phyloP scores from a whole-genome alignment of 192 early-diverging fungal species.

The Coemansia sp. region DNA sequence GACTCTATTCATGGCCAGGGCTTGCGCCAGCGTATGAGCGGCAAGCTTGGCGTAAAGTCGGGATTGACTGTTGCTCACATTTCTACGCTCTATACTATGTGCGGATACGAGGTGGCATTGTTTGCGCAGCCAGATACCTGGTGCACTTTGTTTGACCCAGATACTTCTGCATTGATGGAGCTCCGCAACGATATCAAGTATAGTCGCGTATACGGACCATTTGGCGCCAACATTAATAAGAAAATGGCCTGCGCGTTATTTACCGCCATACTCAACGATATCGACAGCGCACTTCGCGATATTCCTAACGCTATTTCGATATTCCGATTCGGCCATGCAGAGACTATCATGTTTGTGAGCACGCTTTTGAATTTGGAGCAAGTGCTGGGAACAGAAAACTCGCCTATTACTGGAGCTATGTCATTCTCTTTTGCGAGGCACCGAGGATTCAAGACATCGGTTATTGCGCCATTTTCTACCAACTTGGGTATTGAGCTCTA shows the following conservation, averaged over 20 bases:
- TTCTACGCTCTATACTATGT: conserved; percentile 27
- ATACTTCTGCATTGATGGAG: conserved; percentile 27
- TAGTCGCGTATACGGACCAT: conserved; percentile 43
- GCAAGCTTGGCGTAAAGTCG: neutral
- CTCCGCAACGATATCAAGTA: conserved; percentile 43
- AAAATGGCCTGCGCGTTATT: conserved; percentile 39
- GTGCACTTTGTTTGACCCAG: conserved; percentile 39
- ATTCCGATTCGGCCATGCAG: conserved; percentile 51
- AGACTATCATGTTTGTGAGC: conserved; percentile 49
- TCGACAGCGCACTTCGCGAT: conserved; percentile 19
- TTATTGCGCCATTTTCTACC: conserved; percentile 35
- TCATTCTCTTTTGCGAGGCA: neutral
- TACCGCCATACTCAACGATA: conserved; percentile 17
- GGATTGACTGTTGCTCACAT: conserved; percentile 10
- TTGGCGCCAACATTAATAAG: conserved; percentile 30
- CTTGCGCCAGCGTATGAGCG: neutral
- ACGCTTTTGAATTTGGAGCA: conserved; percentile 26
- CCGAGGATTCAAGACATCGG: conserved; percentile 34
- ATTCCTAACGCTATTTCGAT: conserved; percentile 18
- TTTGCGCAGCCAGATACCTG: conserved; percentile 21
- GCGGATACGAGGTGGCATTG: conserved; percentile 41
- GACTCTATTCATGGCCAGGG: conserved; percentile 20
- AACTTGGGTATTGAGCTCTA: conserved; percentile 45
- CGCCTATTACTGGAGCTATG: conserved; percentile 41
- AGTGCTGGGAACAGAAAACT: conserved; percentile 17